Evolutionary conservation across 441 rosid species (phyloP).

Genomic region (Brassica hybrid): DNA sequence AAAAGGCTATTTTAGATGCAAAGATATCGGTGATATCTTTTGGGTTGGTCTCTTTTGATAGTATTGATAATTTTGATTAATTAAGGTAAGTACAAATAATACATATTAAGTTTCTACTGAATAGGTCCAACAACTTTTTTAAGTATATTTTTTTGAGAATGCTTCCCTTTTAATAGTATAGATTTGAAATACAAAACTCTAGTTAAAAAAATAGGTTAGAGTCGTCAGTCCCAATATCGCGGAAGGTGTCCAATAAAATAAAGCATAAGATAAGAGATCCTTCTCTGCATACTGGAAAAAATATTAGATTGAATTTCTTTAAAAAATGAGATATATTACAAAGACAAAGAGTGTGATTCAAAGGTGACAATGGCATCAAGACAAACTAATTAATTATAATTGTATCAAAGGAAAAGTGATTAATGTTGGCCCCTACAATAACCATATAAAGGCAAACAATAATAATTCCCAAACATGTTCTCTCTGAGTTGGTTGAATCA

Average conservation of each 20-base stretch:
- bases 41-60: no score
- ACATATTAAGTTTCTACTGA: no score
- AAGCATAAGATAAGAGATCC: slow-evolving; percentile 4
- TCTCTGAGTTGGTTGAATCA: slow-evolving; percentile 31
- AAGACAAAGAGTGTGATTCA: slow-evolving; percentile 26
- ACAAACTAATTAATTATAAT: slow-evolving; percentile 38
- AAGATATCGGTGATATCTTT: no score
- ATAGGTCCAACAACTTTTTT: no score
- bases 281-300: slow-evolving; percentile 3
- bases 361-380: slow-evolving; percentile 40
- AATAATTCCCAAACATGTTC: slow-evolving; percentile 34
- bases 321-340: neutral
- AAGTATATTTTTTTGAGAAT: no score
- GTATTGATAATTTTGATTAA: no score
- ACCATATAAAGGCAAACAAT: slow-evolving; percentile 43
- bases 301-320: neutral
- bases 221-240: slow-evolving; percentile 20
- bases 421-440: slow-evolving; percentile 41
- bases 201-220: neutral
- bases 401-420: slow-evolving; percentile 27
- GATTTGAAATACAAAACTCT: neutral
- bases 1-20: no score
- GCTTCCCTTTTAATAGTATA: no score
- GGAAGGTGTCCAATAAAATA: slow-evolving; percentile 22
- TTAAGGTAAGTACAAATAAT: no score